Percentiles rank a stretch among this genome's conserved stretches.
phyloP scores from a whole-genome alignment of 768 basidiomycete species.

The Lactifluus pinguis region DNA sequence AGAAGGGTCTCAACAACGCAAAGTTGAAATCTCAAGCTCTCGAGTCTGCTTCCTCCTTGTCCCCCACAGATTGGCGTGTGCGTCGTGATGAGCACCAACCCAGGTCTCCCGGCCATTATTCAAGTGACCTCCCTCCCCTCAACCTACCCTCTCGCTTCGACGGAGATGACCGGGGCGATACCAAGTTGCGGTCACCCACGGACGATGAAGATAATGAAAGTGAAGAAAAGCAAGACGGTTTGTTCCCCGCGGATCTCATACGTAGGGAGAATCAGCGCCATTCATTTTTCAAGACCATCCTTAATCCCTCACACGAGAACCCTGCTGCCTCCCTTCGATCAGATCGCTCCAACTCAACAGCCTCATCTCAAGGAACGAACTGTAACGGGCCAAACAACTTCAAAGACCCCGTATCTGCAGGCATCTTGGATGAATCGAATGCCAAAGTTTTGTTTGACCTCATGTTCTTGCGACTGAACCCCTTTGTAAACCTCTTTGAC shows the following conservation, averaged over 20 bases:
- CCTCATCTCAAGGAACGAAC: conserved; percentile 9
- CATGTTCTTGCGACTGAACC: conserved; percentile 77
- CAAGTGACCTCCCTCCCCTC: conserved; percentile 43
- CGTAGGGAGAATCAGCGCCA: conserved; percentile 60
- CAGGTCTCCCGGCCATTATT: conserved; percentile 29
- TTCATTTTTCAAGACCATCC: conserved; percentile 76
- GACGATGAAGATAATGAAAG: conserved; percentile 62
- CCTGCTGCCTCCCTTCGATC: conserved; percentile 28
- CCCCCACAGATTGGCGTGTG: conserved; percentile 18
- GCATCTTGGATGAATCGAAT: conserved; percentile 59
- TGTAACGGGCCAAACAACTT: conserved; percentile 25
- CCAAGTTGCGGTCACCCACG: conserved; percentile 14
- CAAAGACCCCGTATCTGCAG: conserved; percentile 63
- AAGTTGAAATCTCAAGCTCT: conserved; percentile 52
- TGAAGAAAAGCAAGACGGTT: conserved; percentile 51
- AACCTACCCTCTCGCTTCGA: conserved; percentile 27
- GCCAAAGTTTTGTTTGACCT: conserved; percentile 68
- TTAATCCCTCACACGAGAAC: conserved; percentile 55
- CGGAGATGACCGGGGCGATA: conserved; percentile 7
- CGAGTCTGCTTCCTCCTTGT: conserved; percentile 26
- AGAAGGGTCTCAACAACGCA: conserved; percentile 71
- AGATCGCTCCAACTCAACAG: conserved; percentile 28
- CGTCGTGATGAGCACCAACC: conserved; percentile 8
- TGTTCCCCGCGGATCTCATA: conserved; percentile 71
- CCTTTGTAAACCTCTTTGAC: conserved; percentile 85